Conservation (phyloP, 2,329 filamentous ascomycete genomes). For the Westerdykella ornata region DNA sequence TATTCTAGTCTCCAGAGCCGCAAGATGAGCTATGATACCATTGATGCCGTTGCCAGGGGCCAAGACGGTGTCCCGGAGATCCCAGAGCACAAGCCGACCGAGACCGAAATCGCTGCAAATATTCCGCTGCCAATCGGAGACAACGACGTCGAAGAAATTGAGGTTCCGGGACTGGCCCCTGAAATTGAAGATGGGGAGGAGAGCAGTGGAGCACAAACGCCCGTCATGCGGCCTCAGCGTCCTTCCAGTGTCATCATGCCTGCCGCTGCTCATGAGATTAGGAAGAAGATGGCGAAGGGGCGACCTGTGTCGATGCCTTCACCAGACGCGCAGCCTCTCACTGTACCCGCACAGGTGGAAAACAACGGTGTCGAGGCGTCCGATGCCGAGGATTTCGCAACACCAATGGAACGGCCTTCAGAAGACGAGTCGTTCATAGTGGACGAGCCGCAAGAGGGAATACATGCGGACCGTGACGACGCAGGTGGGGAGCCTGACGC, state of each 20-base stretch:
- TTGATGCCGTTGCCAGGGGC: constrained; percentile 17
- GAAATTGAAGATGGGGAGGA: constrained; percentile 53
- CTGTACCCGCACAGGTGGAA: constrained; percentile 8
- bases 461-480: constrained; percentile 5
- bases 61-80: constrained; percentile 19
- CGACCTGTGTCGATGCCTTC: constrained; percentile 31
- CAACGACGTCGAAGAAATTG: constrained; percentile 71
- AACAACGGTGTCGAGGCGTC: constrained; percentile 1
- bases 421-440: constrained; percentile 19
- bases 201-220: constrained; percentile 20
- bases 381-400: constrained; percentile 1
- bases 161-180: constrained; percentile 63
- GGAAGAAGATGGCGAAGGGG: constrained; percentile 13
- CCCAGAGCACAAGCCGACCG: constrained; percentile 41
- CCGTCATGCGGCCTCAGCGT: constrained; percentile 19
- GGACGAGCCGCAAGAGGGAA: constrained; percentile 15
- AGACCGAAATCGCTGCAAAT: constrained; percentile 47
- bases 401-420: constrained; percentile 10
- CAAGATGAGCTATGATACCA: constrained; percentile 24
- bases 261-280: constrained; percentile 15
- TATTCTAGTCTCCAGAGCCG: constrained; percentile 27
- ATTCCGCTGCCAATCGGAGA: constrained; percentile 63
- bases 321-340: constrained; percentile 16
- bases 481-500: constrained; percentile 16
- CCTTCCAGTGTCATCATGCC: constrained; percentile 29